Percentiles rank a stretch among this genome's conserved stretches.
phyloP scores from a whole-genome alignment of 495 filamentous ascomycete species.

The Polyplosphaeria fusca region DNA sequence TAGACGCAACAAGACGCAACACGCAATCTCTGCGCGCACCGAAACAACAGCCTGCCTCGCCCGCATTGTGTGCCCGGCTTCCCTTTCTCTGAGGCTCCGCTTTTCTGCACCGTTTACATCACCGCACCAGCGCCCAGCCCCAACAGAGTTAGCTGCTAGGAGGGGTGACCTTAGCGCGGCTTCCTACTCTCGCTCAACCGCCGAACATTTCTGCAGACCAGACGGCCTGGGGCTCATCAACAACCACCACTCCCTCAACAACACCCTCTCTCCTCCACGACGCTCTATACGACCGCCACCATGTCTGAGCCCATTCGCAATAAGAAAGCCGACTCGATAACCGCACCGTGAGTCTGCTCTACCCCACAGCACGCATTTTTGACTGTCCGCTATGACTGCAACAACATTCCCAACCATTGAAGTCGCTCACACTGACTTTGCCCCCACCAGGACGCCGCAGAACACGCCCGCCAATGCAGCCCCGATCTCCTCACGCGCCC shows the following conservation, averaged over 20 bases:
- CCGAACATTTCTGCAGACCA: constrained; percentile 30
- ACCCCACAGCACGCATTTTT: constrained; percentile 12
- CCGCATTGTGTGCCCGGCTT: not conserved
- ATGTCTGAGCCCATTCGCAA: constrained; percentile 93
- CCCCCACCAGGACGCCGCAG: constrained; percentile 72
- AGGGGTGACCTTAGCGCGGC: constrained; percentile 29
- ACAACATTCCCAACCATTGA: constrained; percentile 16
- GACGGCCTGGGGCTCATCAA: constrained; percentile 15
- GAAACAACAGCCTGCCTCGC: not conserved
- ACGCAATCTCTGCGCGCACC: not conserved
- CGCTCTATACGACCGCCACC: constrained; percentile 31
- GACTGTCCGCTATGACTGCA: constrained; percentile 16
- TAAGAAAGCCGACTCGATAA: constrained; percentile 73
- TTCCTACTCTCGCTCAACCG: constrained; percentile 24
- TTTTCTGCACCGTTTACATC: constrained; percentile 25
- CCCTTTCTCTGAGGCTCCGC: constrained; percentile 9
- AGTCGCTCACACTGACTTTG: constrained; percentile 19
- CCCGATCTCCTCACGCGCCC: constrained; percentile 95
- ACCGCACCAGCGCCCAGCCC: constrained; percentile 9
- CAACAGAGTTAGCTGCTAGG: constrained; percentile 20
- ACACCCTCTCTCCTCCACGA: not conserved
- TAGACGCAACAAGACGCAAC: not conserved
- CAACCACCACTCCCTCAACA: constrained; percentile 25
- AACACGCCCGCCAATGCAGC: constrained; percentile 93
- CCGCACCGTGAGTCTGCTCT: constrained; percentile 71